Evolutionary conservation across 106 monocot species (phyloP), one percentile per base, ranked within the genome.

Genomic region (Acorus calamus): DNA sequence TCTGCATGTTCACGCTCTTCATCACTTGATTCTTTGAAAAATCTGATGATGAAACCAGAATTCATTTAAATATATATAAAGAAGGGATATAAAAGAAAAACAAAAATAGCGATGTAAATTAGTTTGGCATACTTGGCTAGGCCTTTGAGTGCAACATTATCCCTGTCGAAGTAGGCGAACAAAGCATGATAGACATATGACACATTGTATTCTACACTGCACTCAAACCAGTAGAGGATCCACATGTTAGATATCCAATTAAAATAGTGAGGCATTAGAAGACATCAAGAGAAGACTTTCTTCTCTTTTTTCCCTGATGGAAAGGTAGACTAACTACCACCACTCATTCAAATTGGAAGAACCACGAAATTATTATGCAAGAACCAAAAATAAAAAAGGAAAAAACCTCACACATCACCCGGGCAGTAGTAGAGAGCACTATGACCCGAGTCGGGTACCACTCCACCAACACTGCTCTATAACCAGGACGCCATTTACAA

Each of bases 131-230:
- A 93, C 93, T 83, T 86, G 66, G 93, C 93, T 5, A 93, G 49
- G 50, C 93, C 93, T 51, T 57, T 85, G 2, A 89, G 77, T 0
- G 86, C 85, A 9, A 93, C 89, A 67, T 93, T 81, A 58, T 93
- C 93, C 8, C 89, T 69, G 49, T 93, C 86, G 43, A 93, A 93
- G 80, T 93, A 93, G 4, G 93, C 85, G 46, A 78, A 93, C 72
- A 93, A 57, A 3, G 89, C 78, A 70, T 93, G 93, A 56, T 93
- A 93, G 13, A 79, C 85, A 72, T 93, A 93, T 7, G 93, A 93
- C 3, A 81, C 86, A 50, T 89, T 93, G 71, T 89, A 93, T 57
- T 93, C 93, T 13, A 93, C 78, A 69, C 86, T 93, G 82, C 42
- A 47, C 52, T 14, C 57, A 1, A 42, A 73, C 53, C 61, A 53